phyloP scores from a whole-genome alignment of 2,329 filamentous ascomycete species.

The Colletotrichum somersetense region DNA sequence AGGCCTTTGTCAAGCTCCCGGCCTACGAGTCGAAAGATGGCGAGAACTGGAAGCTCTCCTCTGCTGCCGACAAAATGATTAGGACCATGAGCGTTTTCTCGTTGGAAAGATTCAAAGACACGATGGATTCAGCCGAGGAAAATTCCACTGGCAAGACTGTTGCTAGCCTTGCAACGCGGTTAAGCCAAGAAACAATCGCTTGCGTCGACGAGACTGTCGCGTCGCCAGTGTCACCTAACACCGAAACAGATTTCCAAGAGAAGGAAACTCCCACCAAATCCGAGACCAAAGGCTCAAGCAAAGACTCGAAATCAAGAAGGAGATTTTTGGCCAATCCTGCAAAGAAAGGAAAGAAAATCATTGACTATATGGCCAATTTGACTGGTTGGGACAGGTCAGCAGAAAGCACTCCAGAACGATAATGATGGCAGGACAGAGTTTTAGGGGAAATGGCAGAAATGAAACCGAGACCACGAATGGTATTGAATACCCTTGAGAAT shows the following conservation, averaged over 20 bases:
- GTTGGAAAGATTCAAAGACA: no score
- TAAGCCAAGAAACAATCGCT: background rate
- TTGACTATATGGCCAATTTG: no score
- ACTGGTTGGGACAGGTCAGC: background rate
- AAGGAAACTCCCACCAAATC: background rate
- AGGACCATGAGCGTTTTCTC: background rate
- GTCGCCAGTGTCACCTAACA: no score
- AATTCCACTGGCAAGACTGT: background rate
- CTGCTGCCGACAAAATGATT: background rate
- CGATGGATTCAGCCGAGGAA: background rate
- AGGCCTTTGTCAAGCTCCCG: background rate
- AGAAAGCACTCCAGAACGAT: background rate
- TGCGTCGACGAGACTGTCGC: background rate
- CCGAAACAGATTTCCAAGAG: background rate
- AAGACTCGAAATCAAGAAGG: background rate
- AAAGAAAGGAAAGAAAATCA: no score
- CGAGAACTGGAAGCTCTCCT: background rate
- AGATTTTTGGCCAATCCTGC: background rate
- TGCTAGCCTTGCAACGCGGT: background rate
- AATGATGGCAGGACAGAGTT: no score
- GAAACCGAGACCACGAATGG: no score
- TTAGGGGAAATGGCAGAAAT: no score
- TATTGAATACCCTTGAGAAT: no score
- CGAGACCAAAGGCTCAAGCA: background rate
- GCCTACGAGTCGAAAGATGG: background rate